Percentiles rank a stretch among this genome's conserved stretches.
phyloP scores from a whole-genome alignment of 2,329 filamentous ascomycete species.

The Zalaria sp. region DNA sequence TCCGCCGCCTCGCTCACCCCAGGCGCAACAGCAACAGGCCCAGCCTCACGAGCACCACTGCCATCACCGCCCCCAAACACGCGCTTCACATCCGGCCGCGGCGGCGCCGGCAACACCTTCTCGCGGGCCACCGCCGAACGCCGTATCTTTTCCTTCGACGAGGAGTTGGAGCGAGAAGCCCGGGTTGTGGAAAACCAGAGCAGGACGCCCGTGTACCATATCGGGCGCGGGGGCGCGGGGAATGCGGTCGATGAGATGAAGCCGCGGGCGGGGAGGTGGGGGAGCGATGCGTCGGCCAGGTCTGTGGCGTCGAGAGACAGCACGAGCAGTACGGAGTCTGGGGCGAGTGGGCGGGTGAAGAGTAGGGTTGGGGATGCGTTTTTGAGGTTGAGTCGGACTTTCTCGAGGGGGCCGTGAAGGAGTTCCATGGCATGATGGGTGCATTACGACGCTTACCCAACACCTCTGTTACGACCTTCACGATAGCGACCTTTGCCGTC shows the following conservation, averaged over 20 bases:
- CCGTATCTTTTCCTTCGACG: slow-evolving; percentile 54
- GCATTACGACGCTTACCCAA: too few species aligned
- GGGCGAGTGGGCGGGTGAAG: too few species aligned
- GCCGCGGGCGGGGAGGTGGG: slow-evolving; percentile 8
- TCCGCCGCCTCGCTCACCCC: slow-evolving; percentile 39
- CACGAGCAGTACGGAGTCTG: neutral
- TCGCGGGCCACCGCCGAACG: slow-evolving; percentile 36
- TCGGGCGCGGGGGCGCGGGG: slow-evolving; percentile 47
- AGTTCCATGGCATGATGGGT: too few species aligned
- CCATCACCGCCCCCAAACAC: slow-evolving; percentile 29
- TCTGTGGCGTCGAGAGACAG: neutral
- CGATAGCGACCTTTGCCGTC: too few species aligned
- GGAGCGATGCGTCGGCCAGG: neutral
- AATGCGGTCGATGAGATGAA: slow-evolving; percentile 33
- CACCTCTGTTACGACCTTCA: too few species aligned
- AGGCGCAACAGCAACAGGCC: slow-evolving; percentile 28
- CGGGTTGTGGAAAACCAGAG: slow-evolving; percentile 35
- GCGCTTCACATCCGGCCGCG: slow-evolving; percentile 43
- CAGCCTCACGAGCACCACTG: slow-evolving; percentile 36
- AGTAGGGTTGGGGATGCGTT: neutral
- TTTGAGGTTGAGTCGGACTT: neutral
- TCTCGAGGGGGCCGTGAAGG: neutral
- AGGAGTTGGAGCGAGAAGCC: slow-evolving; percentile 46
- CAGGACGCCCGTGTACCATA: slow-evolving; percentile 46
- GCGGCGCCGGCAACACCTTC: slow-evolving; percentile 45